Evolutionary conservation across 1,284 basidiomycete species (phyloP), one percentile per base, ranked within the genome.

Genomic region (Trichosporon faecale): DNA sequence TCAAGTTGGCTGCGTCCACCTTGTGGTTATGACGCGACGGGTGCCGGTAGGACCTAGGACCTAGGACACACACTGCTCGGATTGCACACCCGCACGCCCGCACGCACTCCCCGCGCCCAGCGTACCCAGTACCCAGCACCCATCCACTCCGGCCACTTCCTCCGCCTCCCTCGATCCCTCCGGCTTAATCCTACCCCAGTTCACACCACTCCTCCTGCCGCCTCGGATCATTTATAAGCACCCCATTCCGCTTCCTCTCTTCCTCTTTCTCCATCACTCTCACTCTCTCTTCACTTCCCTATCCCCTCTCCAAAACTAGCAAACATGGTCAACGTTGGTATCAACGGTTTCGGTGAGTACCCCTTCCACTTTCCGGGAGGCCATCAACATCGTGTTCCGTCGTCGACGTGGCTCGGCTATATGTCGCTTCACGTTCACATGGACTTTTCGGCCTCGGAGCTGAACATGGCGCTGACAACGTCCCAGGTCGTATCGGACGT

Each of bases 401-500:
- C 33, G 21, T 55, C 46, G 46, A 68, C 46, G 12, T 35, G n/a
- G 29, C 46, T 67, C 49, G 55, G 33, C 57, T 61, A 31, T 31
- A 60, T 31, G 55, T 52, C 64, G 67, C 35, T 21, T 46, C 70
- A 52, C 55, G 27, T 60, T 60, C 55, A 60, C 25, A 52, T 52
- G 49, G 60, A 25, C n/a, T 64, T 33, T 72, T 65, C 55, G 55
- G 16, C 12, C 55, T 21, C n/a, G 35, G 4, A 23, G 65, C 16
- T 29, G n/a, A 18, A 2, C 33, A 60, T 31, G 9, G 11, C 18
- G 25, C 69, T 66, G 46, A 66, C 70, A n/a, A 7, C 4, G 16
- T 23, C 18, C 23, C 52, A 94, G 94, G 95, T 87, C 94, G 95
- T 88, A 97, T 97, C 81, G 95, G 95, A 84, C 94, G 95, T 85